Conservation (phyloP, 805 yeast species). For the Schwanniomyces vanrijiae region DNA sequence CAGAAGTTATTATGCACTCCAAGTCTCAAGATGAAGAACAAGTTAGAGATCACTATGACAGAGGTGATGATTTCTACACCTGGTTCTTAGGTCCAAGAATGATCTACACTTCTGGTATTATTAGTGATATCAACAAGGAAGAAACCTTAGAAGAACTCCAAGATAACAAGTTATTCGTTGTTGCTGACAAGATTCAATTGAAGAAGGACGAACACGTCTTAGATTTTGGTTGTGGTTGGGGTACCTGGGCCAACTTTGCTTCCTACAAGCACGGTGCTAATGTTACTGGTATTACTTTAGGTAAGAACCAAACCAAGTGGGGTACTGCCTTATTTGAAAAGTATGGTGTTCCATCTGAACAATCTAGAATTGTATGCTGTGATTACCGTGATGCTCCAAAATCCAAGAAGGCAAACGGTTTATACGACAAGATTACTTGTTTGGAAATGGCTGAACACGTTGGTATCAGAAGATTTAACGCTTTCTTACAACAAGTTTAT, state of each 20-base stretch:
- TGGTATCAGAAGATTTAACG: constrained; percentile 79
- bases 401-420: constrained; percentile 39
- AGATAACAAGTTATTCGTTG: constrained; percentile 85
- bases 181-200: constrained; percentile 82
- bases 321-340: constrained; percentile 70
- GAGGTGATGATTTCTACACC: constrained; percentile 92
- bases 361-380: constrained; percentile 73
- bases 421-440: constrained; percentile 84
- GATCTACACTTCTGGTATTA: constrained; percentile 88
- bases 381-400: constrained; percentile 94
- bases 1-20: constrained; percentile 90
- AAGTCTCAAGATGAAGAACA: constrained; percentile 95
- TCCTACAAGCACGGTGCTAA: constrained; percentile 80
- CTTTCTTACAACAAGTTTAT: constrained; percentile 77
- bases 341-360: constrained; percentile 68
- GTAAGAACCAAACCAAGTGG: constrained; percentile 88
- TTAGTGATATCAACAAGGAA: constrained; percentile 65
- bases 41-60: constrained; percentile 92
- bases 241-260: constrained; percentile 83
- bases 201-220: constrained; percentile 71
- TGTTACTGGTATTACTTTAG: constrained; percentile 88
- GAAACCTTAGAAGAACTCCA: constrained; percentile 80
- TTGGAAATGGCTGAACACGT: constrained; percentile 97
- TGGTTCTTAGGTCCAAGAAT: constrained; percentile 95
- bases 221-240: constrained; percentile 96